Evolutionary conservation across 805 yeast species (phyloP), one percentile per base, ranked within the genome.

Genomic region (Candida caryicola): DNA sequence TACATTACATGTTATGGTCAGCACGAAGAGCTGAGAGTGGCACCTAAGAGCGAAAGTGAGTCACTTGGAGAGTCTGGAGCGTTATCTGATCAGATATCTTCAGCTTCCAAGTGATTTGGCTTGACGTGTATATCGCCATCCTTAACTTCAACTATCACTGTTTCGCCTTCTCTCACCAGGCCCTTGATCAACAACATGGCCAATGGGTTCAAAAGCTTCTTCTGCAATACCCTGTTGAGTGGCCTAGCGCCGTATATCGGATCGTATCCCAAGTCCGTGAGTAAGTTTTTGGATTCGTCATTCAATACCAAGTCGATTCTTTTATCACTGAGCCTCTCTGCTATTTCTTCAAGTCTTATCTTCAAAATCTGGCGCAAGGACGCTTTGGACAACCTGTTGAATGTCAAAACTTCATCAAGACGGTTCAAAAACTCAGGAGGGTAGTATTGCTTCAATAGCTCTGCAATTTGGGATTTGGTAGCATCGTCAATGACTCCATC

Each of bases 401-500:
- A 93, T 2, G 93, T 89, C 13, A 93, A 70, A n/a, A 88, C 79
- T 46, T 93, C 98, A 55, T 93, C 98, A 51, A 93, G 76, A 59
- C 99, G 81, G 61, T 93, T 93, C 58, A 93, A 74, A 53, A 93
- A 93, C 62, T 93, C 99, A 0, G 99, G 99, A 14, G 98, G 90
- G 53, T 93, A 93, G 50, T 77, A 64, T 31, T 65, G 66, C 50
- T 76, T 82, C 76, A 93, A 80, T 6, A 77, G 68, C 8, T 87
- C 85, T 25, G 79, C 59, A 6, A 93, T 89, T 50, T 72, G 63
- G 2, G 57, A 50, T 54, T 82, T 82, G 3, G 82, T 74, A 13
- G 63, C 60, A 2, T 68, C 64, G 30, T 74, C 62, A 31, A 88
- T 84, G 37, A 59, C 63, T 7, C 87, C 87, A 39, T 78, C 77